Evolutionary conservation across 306 rosid species (phyloP).

Genomic region (Malus domestica): DNA sequence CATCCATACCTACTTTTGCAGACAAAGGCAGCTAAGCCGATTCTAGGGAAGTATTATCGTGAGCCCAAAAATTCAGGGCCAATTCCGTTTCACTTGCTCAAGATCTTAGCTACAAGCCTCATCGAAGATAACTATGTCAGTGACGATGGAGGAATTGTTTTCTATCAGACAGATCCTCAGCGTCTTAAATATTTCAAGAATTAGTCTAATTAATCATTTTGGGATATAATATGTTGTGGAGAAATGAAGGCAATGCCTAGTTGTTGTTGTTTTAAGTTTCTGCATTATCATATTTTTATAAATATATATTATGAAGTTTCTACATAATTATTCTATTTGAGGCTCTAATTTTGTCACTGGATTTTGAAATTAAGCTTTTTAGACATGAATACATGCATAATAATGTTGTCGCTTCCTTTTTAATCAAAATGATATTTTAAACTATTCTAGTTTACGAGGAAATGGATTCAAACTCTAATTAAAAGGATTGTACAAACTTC

Average conservation of each 20-base stretch:
- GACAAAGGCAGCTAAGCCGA: constrained; percentile 66
- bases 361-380: background rate
- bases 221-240: background rate
- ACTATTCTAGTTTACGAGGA: too few relatives aligned
- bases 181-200: constrained; percentile 1
- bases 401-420: background rate
- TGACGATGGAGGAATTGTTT: background rate
- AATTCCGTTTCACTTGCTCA: constrained; percentile 50
- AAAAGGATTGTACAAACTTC: too few relatives aligned
- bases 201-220: constrained; percentile 17
- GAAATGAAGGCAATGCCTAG: background rate
- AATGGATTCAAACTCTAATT: too few relatives aligned
- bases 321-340: background rate
- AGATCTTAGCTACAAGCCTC: constrained; percentile 45
- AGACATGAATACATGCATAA: background rate
- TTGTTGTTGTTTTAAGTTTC: background rate
- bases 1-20: background rate
- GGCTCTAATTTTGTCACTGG: background rate
- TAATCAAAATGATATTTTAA: too few relatives aligned
- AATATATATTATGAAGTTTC: background rate
- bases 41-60: constrained; percentile 69
- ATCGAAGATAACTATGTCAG: constrained; percentile 65
- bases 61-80: constrained; percentile 76
- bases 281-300: background rate
- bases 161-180: background rate